Evolutionary conservation across 106 monocot species (phyloP), one percentile per base, ranked within the genome.

Genomic region (Posidonia australis): DNA sequence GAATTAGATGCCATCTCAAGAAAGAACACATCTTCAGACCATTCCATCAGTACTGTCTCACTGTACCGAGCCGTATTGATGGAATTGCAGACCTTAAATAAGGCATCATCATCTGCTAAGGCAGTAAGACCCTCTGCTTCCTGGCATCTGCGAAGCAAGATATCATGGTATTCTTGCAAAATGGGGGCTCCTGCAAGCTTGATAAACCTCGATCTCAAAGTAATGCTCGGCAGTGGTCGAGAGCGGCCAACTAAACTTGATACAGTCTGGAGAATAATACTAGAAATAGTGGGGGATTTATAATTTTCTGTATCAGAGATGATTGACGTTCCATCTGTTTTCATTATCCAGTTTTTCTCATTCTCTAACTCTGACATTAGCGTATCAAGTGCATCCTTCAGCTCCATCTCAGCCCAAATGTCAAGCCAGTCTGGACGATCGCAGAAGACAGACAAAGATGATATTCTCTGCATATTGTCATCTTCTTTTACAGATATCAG

Each of bases 111-210:
- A 83, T 99, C 98, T 12, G 85, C 91, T 60, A 99, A 72, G 19
- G 98, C 98, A 56, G 98, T 99, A 7, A 99, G 77, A 1, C 91
- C 98, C 63, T 99, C 98, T 19, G 91, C 90, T 69, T 91, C 98
- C 68, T 99, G 87, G 71, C 98, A 99, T 55, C 88, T 71, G 14
- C 49, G 69, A 10, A 88, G 72, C 70, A 85, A 62, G 54, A 53
- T 74, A 71, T 85, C 91, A 71, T 76, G 32, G 58, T 81, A 85
- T 54, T 99, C 76, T 27, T 48, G 54, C 21, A 88, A 9, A 26
- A 91, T 44, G 1, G 85, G 87, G 25, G 79, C 65, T 67, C 77
- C 76, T 10, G 75, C 68, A 9, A 82, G 62, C 32, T 77, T 76
- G 10, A 91, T 64, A 52, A 99, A 91, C 70, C 75, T 87, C 26